These are phyloP conservation scores for Herpetospermum pedunculosum DNA, from an alignment of 306 rosid species.

Conservation along the genomic window DNA sequence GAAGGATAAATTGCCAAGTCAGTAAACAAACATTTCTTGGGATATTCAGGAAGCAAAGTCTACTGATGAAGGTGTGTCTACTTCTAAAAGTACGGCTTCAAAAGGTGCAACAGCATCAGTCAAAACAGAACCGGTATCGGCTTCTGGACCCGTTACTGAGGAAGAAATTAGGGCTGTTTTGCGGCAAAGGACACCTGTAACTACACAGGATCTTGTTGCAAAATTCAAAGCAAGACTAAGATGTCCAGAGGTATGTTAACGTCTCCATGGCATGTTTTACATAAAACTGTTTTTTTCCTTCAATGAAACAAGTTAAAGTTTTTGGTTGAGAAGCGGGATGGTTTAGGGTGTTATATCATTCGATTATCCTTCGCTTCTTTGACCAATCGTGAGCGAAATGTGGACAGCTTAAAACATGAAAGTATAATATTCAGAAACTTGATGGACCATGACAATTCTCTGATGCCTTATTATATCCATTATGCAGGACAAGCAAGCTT, in stretches of 20 bases:
- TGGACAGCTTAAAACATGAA: background rate
- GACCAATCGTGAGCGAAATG: background rate
- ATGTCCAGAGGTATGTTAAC: slow-evolving; percentile 42
- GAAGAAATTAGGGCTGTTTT: slow-evolving; percentile 87
- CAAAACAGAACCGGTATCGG: slow-evolving; percentile 26
- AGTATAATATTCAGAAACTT: background rate
- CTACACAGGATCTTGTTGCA: slow-evolving; percentile 87
- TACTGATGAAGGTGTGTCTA: slow-evolving; percentile 38
- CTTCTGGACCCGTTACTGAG: slow-evolving; percentile 76
- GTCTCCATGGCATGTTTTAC: slow-evolving; percentile 8
- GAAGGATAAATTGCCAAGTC: background rate
- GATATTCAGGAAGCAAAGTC: slow-evolving; percentile 49
- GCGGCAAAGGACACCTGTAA: slow-evolving; percentile 68
- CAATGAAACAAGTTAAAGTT: background rate
- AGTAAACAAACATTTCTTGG: background rate
- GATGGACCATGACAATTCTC: background rate
- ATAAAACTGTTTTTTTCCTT: background rate
- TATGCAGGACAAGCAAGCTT: slow-evolving; percentile 79
- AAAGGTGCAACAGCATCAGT: slow-evolving; percentile 37
- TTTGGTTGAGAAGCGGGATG: background rate
- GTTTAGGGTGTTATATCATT: background rate
- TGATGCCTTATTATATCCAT: background rate
- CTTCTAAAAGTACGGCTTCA: slow-evolving; percentile 36
- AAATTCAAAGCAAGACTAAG: slow-evolving; percentile 74
- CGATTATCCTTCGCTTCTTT: background rate